These are phyloP conservation scores for Fusarium subglutinans DNA, from an alignment of 2,329 filamentous ascomycete species.

Conservation along the genomic window DNA sequence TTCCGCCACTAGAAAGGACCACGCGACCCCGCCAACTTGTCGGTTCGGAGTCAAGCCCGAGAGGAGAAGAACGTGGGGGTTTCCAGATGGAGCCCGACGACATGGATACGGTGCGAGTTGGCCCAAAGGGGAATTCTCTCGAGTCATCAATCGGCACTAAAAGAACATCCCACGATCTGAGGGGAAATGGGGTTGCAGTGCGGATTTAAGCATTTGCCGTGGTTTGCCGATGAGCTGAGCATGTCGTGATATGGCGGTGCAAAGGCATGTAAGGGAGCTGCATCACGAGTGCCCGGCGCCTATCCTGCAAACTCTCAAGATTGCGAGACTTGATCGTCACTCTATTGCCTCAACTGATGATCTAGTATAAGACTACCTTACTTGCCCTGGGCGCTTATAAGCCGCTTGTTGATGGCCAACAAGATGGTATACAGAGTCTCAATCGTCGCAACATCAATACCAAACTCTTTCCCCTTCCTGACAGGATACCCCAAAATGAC, in stretches of 20 bases:
- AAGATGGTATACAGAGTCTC: slow-evolving; percentile 50
- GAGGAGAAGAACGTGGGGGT: slow-evolving; percentile 16
- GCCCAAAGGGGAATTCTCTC: neutral
- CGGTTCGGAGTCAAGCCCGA: slow-evolving; percentile 4
- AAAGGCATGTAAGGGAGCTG: neutral
- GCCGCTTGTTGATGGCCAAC: slow-evolving; percentile 44
- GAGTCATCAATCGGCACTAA: slow-evolving; percentile 16
- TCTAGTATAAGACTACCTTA: neutral
- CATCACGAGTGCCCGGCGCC: too few species aligned
- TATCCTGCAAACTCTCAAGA: fast-evolving
- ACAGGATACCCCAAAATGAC: slow-evolving; percentile 70
- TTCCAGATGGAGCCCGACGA: neutral
- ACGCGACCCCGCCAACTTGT: slow-evolving; percentile 11
- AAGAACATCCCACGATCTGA: slow-evolving; percentile 14
- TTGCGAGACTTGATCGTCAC: too few species aligned
- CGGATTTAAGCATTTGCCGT: neutral
- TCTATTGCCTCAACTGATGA: too few species aligned
- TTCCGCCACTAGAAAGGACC: neutral
- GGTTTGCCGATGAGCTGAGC: neutral
- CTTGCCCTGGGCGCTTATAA: neutral
- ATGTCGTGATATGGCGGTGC: neutral
- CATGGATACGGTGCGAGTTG: neutral
- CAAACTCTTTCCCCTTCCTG: slow-evolving; percentile 61
- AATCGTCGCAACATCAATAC: slow-evolving; percentile 63
- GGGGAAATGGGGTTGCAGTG: neutral